Percentiles rank a stretch among this genome's conserved stretches.
Conservation (phyloP, 805 yeast genomes). For the Jamesozyma rosinii region DNA sequence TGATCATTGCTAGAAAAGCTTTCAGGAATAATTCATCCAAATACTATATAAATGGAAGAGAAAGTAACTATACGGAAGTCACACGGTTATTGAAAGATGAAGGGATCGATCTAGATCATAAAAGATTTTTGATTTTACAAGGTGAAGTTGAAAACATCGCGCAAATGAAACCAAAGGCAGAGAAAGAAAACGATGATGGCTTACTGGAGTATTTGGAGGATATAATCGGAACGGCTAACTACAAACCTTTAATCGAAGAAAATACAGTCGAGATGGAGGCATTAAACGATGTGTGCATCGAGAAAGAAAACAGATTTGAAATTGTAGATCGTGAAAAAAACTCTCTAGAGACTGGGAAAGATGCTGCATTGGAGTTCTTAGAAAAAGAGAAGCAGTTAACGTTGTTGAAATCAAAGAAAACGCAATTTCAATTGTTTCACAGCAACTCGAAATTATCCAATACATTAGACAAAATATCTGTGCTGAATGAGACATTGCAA, state of each 20-base stretch:
- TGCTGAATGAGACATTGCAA: slow-evolving; percentile 35
- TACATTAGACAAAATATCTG: slow-evolving; percentile 33
- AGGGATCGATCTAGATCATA: slow-evolving; percentile 92
- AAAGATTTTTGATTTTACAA: slow-evolving; percentile 85
- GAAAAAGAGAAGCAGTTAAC: slow-evolving; percentile 53
- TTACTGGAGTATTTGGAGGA: slow-evolving; percentile 89
- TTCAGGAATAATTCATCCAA: slow-evolving; percentile 65
- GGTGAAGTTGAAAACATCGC: slow-evolving; percentile 98
- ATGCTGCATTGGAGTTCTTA: slow-evolving; percentile 59
- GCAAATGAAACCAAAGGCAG: slow-evolving; percentile 97
- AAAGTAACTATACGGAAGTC: slow-evolving; percentile 70
- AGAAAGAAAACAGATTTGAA: slow-evolving; percentile 70
- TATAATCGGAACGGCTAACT: slow-evolving; percentile 87
- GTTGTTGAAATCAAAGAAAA: slow-evolving; percentile 43
- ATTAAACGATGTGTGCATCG: slow-evolving; percentile 71
- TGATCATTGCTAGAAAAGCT: slow-evolving; percentile 76
- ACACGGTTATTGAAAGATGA: slow-evolving; percentile 61
- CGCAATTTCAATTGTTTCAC: slow-evolving; percentile 42
- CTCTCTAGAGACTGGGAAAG: slow-evolving; percentile 52
- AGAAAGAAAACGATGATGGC: slow-evolving; percentile 86
- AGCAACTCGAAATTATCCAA: slow-evolving; percentile 35
- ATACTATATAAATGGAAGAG: slow-evolving; percentile 62
- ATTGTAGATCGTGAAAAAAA: slow-evolving; percentile 71
- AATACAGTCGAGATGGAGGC: slow-evolving; percentile 52
- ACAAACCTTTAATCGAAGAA: slow-evolving; percentile 67